phyloP scores from a whole-genome alignment of 2,329 filamentous ascomycete genomes.

The Claviceps sp. region DNA sequence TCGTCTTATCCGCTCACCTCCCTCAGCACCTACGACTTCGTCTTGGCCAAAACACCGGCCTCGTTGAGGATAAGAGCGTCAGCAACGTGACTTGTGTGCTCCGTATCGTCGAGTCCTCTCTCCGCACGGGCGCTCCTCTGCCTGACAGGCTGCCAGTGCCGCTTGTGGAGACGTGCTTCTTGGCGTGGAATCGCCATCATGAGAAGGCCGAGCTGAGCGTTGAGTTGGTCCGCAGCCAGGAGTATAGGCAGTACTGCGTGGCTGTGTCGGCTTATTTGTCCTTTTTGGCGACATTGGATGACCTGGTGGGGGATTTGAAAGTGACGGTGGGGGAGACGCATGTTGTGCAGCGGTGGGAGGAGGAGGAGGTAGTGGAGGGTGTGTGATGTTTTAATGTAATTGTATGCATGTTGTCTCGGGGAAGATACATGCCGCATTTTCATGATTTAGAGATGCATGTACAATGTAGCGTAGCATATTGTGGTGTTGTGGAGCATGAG shows the following conservation, averaged over 20 bases:
- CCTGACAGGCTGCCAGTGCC: conserved; percentile 35
- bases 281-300: conserved; percentile 29
- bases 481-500: too few species aligned
- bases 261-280: conserved; percentile 29
- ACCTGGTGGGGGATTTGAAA: conserved; percentile 30
- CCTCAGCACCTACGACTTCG: conserved; percentile 26
- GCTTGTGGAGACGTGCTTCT: conserved; percentile 23
- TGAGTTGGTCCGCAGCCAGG: conserved; percentile 23
- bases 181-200: conserved; percentile 12
- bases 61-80: conserved; percentile 29
- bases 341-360: conserved; percentile 17
- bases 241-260: conserved; percentile 33
- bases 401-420: too few species aligned
- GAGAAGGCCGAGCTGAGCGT: conserved; percentile 17
- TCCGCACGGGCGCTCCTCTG: conserved; percentile 32
- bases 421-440: too few species aligned
- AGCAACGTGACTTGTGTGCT: conserved; percentile 38
- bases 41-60: conserved; percentile 23
- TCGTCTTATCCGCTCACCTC: conserved; percentile 21
- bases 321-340: conserved; percentile 28
- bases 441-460: too few species aligned
- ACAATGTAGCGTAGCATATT: too few species aligned
- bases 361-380: not conserved
- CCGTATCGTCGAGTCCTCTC: conserved; percentile 29
- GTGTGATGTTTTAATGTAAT: too few species aligned